These are phyloP conservation scores for Adiantum capillusveneris DNA, from an alignment of 75 land plant species.

Conservation along the genomic window DNA sequence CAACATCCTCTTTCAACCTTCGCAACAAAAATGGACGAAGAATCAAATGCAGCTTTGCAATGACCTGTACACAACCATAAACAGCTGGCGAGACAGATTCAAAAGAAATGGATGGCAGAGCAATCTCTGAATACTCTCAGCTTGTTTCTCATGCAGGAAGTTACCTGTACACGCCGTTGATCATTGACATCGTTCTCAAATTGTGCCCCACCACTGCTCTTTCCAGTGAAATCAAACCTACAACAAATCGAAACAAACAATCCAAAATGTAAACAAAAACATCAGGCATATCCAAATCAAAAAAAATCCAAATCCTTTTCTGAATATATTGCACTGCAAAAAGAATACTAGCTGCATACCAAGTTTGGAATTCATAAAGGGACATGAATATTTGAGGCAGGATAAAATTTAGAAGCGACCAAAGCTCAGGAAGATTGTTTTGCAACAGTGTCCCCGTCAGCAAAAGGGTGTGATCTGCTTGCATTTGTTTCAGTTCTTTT, in stretches of 20 bases:
- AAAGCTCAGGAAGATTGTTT: constrained; percentile 90
- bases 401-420: constrained; percentile 92
- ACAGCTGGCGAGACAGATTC: not conserved
- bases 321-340: no score
- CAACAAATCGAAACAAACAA: not conserved
- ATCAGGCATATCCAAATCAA: no score
- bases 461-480: constrained; percentile 69
- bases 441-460: constrained; percentile 93
- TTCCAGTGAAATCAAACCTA: constrained; percentile 88
- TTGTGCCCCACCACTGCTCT: constrained; percentile 20
- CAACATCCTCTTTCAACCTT: constrained; percentile 80
- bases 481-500: constrained; percentile 60
- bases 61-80: constrained; percentile 34
- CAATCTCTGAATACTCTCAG: not conserved
- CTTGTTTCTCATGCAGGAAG: not conserved
- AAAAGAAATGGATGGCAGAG: not conserved
- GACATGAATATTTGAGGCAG: constrained; percentile 90
- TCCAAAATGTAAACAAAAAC: no score
- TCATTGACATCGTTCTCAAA: constrained; percentile 64
- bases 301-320: no score
- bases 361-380: constrained; percentile 78
- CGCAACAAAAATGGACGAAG: constrained; percentile 81
- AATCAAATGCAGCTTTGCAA: constrained; percentile 69
- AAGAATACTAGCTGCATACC: constrained; percentile 14
- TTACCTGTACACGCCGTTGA: constrained; percentile 61